Conservation (phyloP, 2,329 filamentous ascomycete genomes). For the Diaporthe sp. region DNA sequence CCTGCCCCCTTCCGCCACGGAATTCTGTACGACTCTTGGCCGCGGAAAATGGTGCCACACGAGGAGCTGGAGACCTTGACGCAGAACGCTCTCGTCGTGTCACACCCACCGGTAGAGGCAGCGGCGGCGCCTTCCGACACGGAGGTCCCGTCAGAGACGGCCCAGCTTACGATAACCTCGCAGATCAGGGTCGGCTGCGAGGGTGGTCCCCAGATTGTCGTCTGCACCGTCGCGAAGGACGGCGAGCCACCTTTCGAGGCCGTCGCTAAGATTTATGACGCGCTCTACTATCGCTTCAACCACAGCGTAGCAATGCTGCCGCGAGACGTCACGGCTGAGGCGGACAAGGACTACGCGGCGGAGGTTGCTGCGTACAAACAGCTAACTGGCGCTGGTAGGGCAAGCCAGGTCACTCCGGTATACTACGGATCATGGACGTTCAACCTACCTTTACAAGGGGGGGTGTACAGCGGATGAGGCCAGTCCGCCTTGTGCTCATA, state of each 20-base stretch:
- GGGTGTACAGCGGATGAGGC: neutral
- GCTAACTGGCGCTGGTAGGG: neutral
- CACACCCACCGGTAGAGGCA: slow-evolving; percentile 1
- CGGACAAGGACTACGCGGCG: neutral
- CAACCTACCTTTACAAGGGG: neutral
- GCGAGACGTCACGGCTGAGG: neutral
- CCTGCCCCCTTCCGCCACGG: neutral
- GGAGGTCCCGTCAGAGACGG: neutral
- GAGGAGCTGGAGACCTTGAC: neutral
- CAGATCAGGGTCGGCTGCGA: neutral
- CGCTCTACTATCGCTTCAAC: slow-evolving; percentile 1
- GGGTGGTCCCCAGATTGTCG: neutral
- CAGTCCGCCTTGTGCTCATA: neutral
- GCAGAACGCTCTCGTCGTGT: slow-evolving; percentile 8
- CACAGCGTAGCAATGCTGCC: neutral
- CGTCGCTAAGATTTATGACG: neutral
- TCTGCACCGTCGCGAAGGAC: neutral
- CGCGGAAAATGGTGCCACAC: neutral
- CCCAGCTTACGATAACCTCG: neutral
- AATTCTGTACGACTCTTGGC: neutral
- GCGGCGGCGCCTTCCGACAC: neutral
- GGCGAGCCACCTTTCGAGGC: neutral
- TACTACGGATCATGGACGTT: slow-evolving; percentile 5
- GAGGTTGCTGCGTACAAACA: slow-evolving; percentile 2
- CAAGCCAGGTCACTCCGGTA: neutral